Percentiles rank a stretch among this genome's conserved stretches.
Conservation (phyloP, 768 basidiomycete genomes). For the Butyriboletus loyo region DNA sequence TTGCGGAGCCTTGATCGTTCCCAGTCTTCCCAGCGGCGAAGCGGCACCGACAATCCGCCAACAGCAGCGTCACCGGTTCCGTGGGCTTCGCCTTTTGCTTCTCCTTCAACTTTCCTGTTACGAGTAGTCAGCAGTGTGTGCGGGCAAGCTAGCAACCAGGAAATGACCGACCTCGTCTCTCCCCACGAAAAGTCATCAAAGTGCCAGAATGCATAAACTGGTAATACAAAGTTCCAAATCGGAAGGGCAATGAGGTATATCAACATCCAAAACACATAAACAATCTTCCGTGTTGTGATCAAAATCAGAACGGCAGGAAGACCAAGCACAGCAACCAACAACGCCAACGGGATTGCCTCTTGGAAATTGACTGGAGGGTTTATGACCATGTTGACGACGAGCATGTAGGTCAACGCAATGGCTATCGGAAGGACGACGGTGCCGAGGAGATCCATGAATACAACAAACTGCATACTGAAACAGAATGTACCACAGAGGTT, state of each 20-base stretch:
- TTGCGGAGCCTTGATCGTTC: conserved; percentile 93
- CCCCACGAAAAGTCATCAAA: conserved; percentile 99
- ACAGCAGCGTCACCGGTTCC: conserved; percentile 56
- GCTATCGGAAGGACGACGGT: conserved; percentile 93
- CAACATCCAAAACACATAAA: conserved; percentile 98
- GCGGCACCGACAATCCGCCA: conserved; percentile 66
- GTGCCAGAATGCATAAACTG: conserved; percentile 97
- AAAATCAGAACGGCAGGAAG: conserved; percentile 90
- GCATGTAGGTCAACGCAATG: conserved; percentile 83
- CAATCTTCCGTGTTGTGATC: conserved; percentile 90
- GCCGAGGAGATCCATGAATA: conserved; percentile 93
- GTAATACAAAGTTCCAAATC: conserved; percentile 93
- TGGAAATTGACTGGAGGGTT: conserved; percentile 81
- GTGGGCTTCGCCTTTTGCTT: conserved; percentile 76
- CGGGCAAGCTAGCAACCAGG: background rate
- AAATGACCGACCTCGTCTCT: conserved; percentile 76
- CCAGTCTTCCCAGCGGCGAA: conserved; percentile 99
- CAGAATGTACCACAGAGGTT: conserved; percentile 99
- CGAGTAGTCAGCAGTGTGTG: conserved; percentile 9
- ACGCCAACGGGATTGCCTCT: conserved; percentile 89
- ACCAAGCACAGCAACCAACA: conserved; percentile 88
- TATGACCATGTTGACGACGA: conserved; percentile 79
- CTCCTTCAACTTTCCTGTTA: conserved; percentile 90
- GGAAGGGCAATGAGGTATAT: conserved; percentile 91
- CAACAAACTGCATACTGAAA: conserved; percentile 99